Evolutionary conservation across 257 asterid genomes (phyloP).

Genomic region (Haberlea rhodopensis): DNA sequence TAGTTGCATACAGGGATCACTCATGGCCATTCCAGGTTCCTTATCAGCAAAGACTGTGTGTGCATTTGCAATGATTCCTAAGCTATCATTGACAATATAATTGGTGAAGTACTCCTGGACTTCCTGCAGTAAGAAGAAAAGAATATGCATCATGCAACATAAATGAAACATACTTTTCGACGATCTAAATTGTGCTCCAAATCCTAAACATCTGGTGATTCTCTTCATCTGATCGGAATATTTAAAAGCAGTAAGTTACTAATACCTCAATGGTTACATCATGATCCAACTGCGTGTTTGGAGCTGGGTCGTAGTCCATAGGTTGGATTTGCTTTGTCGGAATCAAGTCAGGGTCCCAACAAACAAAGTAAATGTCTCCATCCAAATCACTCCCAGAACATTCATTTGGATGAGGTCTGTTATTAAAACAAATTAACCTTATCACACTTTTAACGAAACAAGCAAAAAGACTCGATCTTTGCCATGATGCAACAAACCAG

Average conservation of each 20-base stretch:
- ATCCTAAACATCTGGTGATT: background rate
- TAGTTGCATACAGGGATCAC: conserved; percentile 53
- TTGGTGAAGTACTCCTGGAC: conserved; percentile 76
- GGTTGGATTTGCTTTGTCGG: conserved; percentile 49
- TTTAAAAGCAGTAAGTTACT: background rate
- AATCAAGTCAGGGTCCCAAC: conserved; percentile 85
- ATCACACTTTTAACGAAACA: background rate
- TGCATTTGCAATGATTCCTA: conserved; percentile 76
- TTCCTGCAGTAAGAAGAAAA: conserved; percentile 52
- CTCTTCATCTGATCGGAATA: background rate
- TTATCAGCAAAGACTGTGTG: conserved; percentile 79
- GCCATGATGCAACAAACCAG: background rate
- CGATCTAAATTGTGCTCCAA: background rate
- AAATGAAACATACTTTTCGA: background rate
- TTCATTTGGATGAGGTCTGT: conserved; percentile 96
- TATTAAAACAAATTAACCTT: conserved; percentile 17
- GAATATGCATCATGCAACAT: background rate
- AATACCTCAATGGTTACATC: conserved; percentile 79
- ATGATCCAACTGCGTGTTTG: conserved; percentile 47
- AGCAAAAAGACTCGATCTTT: background rate
- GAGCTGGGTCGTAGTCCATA: conserved; percentile 76
- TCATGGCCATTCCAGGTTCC: conserved; percentile 49
- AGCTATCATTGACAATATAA: conserved; percentile 76
- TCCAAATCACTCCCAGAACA: conserved; percentile 98
- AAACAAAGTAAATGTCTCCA: conserved; percentile 88